These are phyloP conservation scores for Diplodia corticola DNA, from an alignment of 2,329 filamentous ascomycete genomes.

Conservation along the genomic window DNA sequence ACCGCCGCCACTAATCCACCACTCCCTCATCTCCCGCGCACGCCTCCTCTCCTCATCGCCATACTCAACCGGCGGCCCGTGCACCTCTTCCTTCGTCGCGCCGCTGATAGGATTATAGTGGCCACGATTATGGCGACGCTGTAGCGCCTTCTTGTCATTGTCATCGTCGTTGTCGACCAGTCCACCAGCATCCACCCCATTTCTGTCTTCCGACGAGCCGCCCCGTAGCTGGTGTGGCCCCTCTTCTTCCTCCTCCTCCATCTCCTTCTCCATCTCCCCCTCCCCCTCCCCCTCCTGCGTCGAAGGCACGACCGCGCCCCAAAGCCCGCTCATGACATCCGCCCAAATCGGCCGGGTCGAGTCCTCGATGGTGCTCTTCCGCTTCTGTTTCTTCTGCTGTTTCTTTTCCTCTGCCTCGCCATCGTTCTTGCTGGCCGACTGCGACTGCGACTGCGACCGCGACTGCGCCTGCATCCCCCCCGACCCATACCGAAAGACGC, in stretches of 20 bases:
- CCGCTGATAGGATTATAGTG: neutral
- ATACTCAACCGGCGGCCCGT: conserved; percentile 48
- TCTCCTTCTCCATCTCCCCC: neutral
- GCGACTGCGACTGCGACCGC: neutral
- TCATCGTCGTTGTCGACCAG: too few relatives aligned
- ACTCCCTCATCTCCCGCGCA: conserved; percentile 42
- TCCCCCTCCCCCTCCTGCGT: neutral
- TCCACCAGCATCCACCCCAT: neutral
- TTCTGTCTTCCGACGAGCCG: neutral
- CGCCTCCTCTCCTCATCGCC: conserved; percentile 47
- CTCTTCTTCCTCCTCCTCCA: conserved; percentile 2
- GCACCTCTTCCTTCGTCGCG: conserved; percentile 44
- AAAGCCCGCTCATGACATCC: conserved; percentile 26
- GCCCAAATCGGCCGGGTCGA: conserved; percentile 32
- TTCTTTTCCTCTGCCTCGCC: neutral
- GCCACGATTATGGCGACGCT: neutral
- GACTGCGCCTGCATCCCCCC: conserved; percentile 10
- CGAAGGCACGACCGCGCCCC: neutral
- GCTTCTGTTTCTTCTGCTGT: neutral
- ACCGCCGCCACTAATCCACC: conserved; percentile 35
- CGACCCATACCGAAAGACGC: conserved; percentile 45
- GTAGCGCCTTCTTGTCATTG: neutral
- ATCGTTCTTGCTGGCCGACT: neutral
- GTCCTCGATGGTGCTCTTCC: neutral
- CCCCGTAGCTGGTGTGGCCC: neutral